phyloP scores from a whole-genome alignment of 2,329 filamentous ascomycete genomes.

The Tolypocladium amazonense region DNA sequence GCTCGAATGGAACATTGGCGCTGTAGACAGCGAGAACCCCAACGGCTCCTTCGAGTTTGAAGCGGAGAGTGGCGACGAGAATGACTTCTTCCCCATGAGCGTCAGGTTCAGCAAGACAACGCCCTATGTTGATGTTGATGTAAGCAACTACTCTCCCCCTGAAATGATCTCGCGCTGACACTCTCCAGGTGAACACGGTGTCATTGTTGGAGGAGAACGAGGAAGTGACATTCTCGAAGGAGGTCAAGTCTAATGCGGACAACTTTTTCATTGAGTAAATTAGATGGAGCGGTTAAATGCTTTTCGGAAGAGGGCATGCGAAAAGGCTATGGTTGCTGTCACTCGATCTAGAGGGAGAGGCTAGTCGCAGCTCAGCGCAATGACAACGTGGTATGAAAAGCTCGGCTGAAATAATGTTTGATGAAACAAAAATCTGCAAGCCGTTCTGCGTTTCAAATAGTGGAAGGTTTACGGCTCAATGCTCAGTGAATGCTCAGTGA shows the following conservation, averaged over 20 bases:
- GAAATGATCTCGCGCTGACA: conserved; percentile 12
- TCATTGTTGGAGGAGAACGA: conserved; percentile 65
- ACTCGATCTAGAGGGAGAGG: not conserved
- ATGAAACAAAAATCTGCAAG: not conserved
- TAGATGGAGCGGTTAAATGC: not conserved
- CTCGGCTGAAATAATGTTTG: not conserved
- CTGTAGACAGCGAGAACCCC: conserved; percentile 70
- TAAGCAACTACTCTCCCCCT: conserved; percentile 38
- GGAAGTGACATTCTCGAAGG: conserved; percentile 73
- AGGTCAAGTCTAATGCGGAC: conserved; percentile 67
- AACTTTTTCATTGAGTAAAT: conserved; percentile 63
- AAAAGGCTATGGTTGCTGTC: not conserved
- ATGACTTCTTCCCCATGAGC: conserved; percentile 97
- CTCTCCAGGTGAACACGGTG: conserved; percentile 50
- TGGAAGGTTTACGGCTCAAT: not conserved
- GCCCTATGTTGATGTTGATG: conserved; percentile 88
- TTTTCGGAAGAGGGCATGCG: not conserved
- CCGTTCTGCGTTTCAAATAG: not conserved
- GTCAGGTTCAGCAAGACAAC: conserved; percentile 77
- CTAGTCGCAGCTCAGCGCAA: not conserved
- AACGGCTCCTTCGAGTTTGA: conserved; percentile 94
- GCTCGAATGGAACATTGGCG: conserved; percentile 87
- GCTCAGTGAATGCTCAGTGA: not conserved
- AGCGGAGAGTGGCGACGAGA: conserved; percentile 74
- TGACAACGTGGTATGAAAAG: not conserved